These are phyloP conservation scores for Globisporangium nunn DNA, from an alignment of 352 stramenopile species.

Conservation along the genomic window DNA sequence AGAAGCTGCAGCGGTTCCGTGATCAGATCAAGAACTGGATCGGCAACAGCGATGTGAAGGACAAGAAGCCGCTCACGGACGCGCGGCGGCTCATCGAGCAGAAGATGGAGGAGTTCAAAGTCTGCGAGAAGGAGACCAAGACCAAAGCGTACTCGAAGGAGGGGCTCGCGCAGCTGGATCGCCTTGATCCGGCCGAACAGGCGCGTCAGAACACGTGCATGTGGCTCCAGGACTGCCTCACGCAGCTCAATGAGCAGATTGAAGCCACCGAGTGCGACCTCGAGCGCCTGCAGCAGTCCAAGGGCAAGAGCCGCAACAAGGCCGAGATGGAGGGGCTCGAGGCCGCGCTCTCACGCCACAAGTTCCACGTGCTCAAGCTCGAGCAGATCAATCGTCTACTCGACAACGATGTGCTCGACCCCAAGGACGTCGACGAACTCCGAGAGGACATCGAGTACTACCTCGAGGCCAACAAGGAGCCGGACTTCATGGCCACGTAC, in stretches of 20 bases:
- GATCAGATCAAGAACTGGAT: constrained; percentile 99
- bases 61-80: constrained; percentile 91
- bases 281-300: constrained; percentile 73
- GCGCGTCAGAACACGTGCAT: constrained; percentile 69
- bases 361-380: constrained; percentile 96
- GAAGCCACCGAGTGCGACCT: constrained; percentile 78
- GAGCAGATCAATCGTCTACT: constrained; percentile 97
- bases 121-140: constrained; percentile 99
- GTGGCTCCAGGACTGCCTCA: constrained; percentile 81
- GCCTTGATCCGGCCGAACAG: constrained; percentile 87
- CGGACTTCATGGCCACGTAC: constrained; percentile 91
- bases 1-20: constrained; percentile 97
- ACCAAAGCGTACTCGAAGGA: constrained; percentile 99
- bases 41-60: constrained; percentile 95
- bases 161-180: constrained; percentile 91
- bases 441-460: constrained; percentile 99
- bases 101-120: constrained; percentile 99
- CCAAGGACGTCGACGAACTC: constrained; percentile 91
- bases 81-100: constrained; percentile 93
- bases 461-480: constrained; percentile 91
- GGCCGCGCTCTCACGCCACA: constrained; percentile 88
- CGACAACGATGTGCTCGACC: constrained; percentile 93
- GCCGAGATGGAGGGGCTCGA: constrained; percentile 89
- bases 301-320: constrained; percentile 95
- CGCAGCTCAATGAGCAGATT: constrained; percentile 87